phyloP scores from a whole-genome alignment of 2,329 filamentous ascomycete genomes.

The Penicillium sp. region DNA sequence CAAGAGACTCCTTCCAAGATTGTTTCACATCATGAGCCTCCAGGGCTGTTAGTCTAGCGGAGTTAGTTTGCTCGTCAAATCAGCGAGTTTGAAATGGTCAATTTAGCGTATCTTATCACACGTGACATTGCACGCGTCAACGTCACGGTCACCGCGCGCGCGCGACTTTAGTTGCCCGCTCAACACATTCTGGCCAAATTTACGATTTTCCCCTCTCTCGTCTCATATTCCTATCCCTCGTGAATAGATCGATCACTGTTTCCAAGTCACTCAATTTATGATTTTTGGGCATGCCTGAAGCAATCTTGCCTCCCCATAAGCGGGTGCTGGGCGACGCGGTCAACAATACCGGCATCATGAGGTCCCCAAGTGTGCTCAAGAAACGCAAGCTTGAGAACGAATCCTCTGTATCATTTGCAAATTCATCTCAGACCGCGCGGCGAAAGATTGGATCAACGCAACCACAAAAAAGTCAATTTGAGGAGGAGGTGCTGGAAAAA shows the following conservation, averaged over 20 bases:
- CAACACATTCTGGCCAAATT: slow-evolving; percentile 12
- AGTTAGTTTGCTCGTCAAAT: background rate
- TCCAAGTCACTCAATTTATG: slow-evolving; percentile 12
- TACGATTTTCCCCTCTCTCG: background rate
- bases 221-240: background rate
- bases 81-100: background rate
- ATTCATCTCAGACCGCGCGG: slow-evolving; percentile 61
- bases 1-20: too few relatives aligned
- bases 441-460: slow-evolving; percentile 65
- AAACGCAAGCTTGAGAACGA: slow-evolving; percentile 75
- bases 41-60: too few relatives aligned
- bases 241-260: background rate
- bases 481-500: slow-evolving; percentile 92
- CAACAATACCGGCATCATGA: slow-evolving; percentile 62
- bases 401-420: slow-evolving; percentile 57
- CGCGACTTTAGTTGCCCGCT: slow-evolving; percentile 22
- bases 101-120: slow-evolving; percentile 23
- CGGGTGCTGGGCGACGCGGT: slow-evolving; percentile 70
- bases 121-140: slow-evolving; percentile 29
- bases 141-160: slow-evolving; percentile 30
- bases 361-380: slow-evolving; percentile 64
- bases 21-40: too few relatives aligned
- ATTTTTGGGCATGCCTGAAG: slow-evolving; percentile 41
- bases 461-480: slow-evolving; percentile 84
- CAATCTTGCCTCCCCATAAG: slow-evolving; percentile 61